phyloP scores from a whole-genome alignment of 176 grass and related monocot species.

The Paspalum notatum region DNA sequence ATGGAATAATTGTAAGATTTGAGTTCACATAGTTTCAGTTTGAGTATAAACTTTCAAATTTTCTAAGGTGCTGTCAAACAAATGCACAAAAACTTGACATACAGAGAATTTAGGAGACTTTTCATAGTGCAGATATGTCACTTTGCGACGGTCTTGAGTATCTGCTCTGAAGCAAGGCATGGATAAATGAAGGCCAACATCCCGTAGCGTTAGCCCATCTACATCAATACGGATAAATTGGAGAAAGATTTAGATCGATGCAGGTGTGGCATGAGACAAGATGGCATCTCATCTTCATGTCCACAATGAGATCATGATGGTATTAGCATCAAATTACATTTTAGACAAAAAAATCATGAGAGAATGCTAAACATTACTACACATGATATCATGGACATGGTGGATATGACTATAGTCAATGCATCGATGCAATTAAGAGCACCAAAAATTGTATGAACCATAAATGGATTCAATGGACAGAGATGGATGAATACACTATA shows the following conservation, averaged over 20 bases:
- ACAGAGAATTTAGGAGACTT: slow-evolving; percentile 48
- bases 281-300: too few species aligned
- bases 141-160: slow-evolving; percentile 15
- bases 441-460: too few species aligned
- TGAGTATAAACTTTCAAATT: background rate
- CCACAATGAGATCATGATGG: too few species aligned
- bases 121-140: slow-evolving; percentile 66
- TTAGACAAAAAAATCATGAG: too few species aligned
- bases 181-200: slow-evolving; percentile 50
- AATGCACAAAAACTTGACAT: background rate
- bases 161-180: slow-evolving; percentile 40
- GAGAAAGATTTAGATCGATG: background rate
- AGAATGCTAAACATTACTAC: too few species aligned
- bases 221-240: background rate
- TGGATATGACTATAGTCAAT: too few species aligned
- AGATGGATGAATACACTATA: too few species aligned
- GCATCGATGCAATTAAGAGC: too few species aligned
- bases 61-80: background rate
- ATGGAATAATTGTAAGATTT: background rate
- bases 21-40: background rate
- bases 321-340: too few species aligned
- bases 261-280: background rate
- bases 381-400: too few species aligned
- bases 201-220: slow-evolving; percentile 55
- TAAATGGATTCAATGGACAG: too few species aligned